phyloP scores from a whole-genome alignment of 2,329 filamentous ascomycete genomes.

The Apiospora phragmitis region DNA sequence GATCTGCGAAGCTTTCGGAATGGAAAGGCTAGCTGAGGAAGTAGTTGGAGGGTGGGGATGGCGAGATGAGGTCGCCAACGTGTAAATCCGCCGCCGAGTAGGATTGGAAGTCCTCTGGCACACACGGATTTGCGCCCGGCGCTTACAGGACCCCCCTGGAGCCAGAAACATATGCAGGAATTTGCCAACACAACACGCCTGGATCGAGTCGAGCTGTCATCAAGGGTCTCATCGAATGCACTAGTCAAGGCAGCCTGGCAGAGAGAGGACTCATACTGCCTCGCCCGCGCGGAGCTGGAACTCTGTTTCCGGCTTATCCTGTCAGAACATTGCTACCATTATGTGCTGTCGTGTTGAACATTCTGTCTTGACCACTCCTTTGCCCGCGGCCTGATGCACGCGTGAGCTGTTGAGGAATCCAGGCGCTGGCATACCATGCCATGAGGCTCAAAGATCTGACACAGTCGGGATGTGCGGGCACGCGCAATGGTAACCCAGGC shows the following conservation, averaged over 20 bases:
- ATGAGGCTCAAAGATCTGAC: constrained; percentile 10
- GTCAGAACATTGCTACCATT: not conserved
- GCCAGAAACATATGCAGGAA: not conserved
- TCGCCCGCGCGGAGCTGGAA: not conserved
- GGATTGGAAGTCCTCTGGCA: not conserved
- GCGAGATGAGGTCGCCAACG: constrained; percentile 43
- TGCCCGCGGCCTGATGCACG: not conserved
- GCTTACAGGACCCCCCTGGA: not conserved
- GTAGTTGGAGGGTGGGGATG: constrained; percentile 45
- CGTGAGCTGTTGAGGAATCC: not conserved
- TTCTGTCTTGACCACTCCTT: not conserved
- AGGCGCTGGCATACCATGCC: not conserved
- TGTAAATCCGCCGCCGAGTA: constrained; percentile 27
- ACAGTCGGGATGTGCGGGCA: not conserved
- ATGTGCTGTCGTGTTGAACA: not conserved
- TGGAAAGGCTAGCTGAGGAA: constrained; percentile 39
- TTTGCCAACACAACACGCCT: not conserved
- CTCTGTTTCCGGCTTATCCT: not conserved
- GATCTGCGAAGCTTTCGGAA: constrained; percentile 48
- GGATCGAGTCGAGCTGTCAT: not conserved
- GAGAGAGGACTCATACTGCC: not conserved
- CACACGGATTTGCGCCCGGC: not conserved
- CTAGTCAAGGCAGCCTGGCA: not conserved
- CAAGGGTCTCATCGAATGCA: not conserved
- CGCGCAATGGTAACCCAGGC: not conserved